These are phyloP conservation scores for Calonectria honghensis DNA, from an alignment of 2,329 filamentous ascomycete species.

Conservation along the genomic window DNA sequence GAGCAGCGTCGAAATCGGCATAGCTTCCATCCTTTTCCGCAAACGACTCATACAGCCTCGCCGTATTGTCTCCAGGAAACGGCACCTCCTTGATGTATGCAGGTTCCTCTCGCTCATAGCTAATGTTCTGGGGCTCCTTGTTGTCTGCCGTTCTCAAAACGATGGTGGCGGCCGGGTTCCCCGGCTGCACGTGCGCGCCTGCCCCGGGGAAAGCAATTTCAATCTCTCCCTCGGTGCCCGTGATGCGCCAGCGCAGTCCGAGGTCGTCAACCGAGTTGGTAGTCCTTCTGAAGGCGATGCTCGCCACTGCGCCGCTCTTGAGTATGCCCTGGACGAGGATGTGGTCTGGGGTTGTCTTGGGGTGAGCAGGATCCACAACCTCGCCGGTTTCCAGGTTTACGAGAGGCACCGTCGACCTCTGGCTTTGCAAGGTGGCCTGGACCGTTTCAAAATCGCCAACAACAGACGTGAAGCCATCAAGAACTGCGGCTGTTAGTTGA, in stretches of 20 bases:
- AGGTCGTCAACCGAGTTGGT: slow-evolving; percentile 29
- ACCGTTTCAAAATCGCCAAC: slow-evolving; percentile 37
- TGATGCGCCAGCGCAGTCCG: slow-evolving; percentile 41
- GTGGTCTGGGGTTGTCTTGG: slow-evolving; percentile 33
- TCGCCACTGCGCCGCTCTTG: slow-evolving; percentile 30
- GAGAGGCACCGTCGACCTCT: not conserved
- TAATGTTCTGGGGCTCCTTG: not conserved
- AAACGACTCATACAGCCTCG: slow-evolving; percentile 20
- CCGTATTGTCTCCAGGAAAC: slow-evolving; percentile 22
- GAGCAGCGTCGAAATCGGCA: slow-evolving; percentile 14
- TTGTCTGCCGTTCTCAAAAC: not conserved
- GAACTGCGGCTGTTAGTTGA: slow-evolving; percentile 17
- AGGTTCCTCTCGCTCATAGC: slow-evolving; percentile 6
- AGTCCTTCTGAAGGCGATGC: slow-evolving; percentile 32
- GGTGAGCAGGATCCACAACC: slow-evolving; percentile 14
- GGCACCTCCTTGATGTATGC: not conserved
- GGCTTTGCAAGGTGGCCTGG: slow-evolving; percentile 33
- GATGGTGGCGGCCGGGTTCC: not conserved
- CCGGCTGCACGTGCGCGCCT: slow-evolving; percentile 8
- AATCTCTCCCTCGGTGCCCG: slow-evolving; percentile 43
- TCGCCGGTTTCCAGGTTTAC: slow-evolving; percentile 18
- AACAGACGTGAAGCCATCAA: slow-evolving; percentile 38
- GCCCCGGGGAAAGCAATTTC: slow-evolving; percentile 15
- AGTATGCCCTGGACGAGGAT: slow-evolving; percentile 38
- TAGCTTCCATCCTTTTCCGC: not conserved